phyloP scores from a whole-genome alignment of 1,139 yeast genomes.

The Suhomyces choctaworum region DNA sequence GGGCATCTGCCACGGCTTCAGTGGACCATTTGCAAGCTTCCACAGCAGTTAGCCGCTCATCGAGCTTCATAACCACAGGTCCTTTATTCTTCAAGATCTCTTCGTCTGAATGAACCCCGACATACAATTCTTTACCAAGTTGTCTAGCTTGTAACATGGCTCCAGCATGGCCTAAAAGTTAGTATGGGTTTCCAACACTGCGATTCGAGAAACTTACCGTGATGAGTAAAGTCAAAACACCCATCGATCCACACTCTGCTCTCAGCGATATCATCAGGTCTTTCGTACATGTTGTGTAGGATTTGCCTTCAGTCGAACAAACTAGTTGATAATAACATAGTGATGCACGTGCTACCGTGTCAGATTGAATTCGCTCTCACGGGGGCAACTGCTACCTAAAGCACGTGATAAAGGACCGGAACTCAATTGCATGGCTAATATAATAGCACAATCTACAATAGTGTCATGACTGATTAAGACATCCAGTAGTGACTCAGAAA shows the following conservation, averaged over 20 bases:
- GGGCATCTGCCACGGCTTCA: slow-evolving; percentile 71
- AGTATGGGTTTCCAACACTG: background rate
- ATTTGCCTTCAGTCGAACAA: background rate
- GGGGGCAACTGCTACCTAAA: too few species aligned
- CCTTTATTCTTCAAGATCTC: slow-evolving; percentile 84
- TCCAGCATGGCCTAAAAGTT: slow-evolving; percentile 74
- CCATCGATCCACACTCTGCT: slow-evolving; percentile 89
- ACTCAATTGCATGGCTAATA: too few species aligned
- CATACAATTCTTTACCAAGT: slow-evolving; percentile 68
- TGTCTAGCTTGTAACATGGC: slow-evolving; percentile 93
- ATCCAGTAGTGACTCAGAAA: too few species aligned
- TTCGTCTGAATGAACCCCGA: slow-evolving; percentile 91
- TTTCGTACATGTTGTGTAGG: slow-evolving; percentile 32
- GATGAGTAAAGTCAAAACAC: slow-evolving; percentile 96
- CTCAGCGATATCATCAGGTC: slow-evolving; percentile 48
- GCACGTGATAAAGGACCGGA: too few species aligned
- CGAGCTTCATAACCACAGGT: slow-evolving; percentile 85
- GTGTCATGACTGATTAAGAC: too few species aligned
- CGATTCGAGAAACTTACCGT: slow-evolving; percentile 56
- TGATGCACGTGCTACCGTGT: background rate
- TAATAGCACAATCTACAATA: too few species aligned
- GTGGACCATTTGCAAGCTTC: slow-evolving; percentile 92
- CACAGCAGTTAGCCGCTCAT: slow-evolving; percentile 79
- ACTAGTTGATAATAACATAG: too few species aligned
- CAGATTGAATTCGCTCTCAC: too few species aligned